phyloP scores from a whole-genome alignment of 2,329 filamentous ascomycete genomes.

The Aspergillus sp. region DNA sequence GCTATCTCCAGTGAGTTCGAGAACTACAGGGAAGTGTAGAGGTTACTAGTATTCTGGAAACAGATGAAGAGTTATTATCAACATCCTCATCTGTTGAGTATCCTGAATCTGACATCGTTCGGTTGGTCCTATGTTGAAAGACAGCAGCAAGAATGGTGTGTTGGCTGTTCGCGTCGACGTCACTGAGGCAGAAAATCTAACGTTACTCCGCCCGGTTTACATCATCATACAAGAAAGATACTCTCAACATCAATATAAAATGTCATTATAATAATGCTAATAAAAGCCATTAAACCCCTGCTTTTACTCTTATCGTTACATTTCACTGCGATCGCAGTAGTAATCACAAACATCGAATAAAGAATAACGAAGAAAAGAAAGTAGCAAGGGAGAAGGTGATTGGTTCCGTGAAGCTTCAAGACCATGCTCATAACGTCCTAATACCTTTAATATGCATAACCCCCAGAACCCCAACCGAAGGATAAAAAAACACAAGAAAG shows the following conservation, averaged over 20 bases:
- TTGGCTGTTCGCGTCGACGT: background rate
- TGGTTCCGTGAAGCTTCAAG: constrained; percentile 14
- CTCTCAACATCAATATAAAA: constrained; percentile 8
- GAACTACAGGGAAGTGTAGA: background rate
- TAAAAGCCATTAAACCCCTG: constrained; percentile 15
- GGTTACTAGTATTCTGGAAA: constrained; percentile 12
- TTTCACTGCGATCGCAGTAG: constrained; percentile 15
- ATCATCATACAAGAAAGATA: no score
- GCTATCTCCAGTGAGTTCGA: constrained; percentile 12
- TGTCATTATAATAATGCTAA: constrained; percentile 14
- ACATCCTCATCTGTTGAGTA: constrained; percentile 6
- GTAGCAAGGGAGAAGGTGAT: constrained; percentile 10
- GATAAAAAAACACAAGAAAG: constrained; percentile 10
- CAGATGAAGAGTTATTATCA: constrained; percentile 4
- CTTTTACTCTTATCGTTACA: constrained; percentile 38
- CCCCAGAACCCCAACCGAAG: constrained; percentile 21
- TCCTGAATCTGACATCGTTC: constrained; percentile 11
- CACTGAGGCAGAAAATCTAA: background rate
- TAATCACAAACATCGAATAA: constrained; percentile 18
- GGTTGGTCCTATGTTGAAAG: background rate
- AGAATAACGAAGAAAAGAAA: constrained; percentile 16
- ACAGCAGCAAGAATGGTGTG: background rate
- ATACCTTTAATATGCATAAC: constrained; percentile 20
- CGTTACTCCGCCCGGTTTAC: background rate
- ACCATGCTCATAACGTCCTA: constrained; percentile 18